phyloP scores from a whole-genome alignment of 208 protist species.

The Crithidia fasciculata region DNA sequence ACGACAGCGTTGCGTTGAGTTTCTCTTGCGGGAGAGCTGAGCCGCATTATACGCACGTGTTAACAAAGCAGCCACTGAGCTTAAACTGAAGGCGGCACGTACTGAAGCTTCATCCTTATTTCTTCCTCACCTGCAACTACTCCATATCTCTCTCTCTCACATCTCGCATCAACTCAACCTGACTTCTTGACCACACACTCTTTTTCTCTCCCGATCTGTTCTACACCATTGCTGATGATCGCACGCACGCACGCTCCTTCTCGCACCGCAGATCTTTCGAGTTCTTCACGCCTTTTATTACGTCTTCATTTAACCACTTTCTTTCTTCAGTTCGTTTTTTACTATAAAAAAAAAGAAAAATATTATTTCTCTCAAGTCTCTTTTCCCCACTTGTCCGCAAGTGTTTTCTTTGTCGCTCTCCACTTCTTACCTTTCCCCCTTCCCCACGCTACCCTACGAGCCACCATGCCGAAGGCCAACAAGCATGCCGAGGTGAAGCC shows the following conservation, averaged over 20 bases:
- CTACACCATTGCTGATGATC: no score
- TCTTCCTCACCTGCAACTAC: not conserved
- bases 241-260: not conserved
- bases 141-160: not conserved
- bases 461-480: slow-evolving; percentile 44
- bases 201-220: not conserved
- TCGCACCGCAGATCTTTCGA: slow-evolving; percentile 6
- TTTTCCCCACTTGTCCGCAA: slow-evolving; percentile 11
- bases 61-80: no score
- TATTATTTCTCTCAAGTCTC: not conserved
- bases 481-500: slow-evolving; percentile 78
- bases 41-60: no score
- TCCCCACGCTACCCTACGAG: no score
- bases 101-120: no score
- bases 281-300: not conserved
- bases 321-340: slow-evolving; percentile 10
- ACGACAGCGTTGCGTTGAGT: no score
- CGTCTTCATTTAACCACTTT: not conserved
- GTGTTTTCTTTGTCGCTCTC: slow-evolving; percentile 6
- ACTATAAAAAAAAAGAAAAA: not conserved
- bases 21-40: no score
- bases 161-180: not conserved
- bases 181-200: no score
- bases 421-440: not conserved
- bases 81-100: no score